Evolutionary conservation across 2,329 filamentous ascomycete species (phyloP), one percentile per base, ranked within the genome.

Genomic region (Penicillium sp.): DNA sequence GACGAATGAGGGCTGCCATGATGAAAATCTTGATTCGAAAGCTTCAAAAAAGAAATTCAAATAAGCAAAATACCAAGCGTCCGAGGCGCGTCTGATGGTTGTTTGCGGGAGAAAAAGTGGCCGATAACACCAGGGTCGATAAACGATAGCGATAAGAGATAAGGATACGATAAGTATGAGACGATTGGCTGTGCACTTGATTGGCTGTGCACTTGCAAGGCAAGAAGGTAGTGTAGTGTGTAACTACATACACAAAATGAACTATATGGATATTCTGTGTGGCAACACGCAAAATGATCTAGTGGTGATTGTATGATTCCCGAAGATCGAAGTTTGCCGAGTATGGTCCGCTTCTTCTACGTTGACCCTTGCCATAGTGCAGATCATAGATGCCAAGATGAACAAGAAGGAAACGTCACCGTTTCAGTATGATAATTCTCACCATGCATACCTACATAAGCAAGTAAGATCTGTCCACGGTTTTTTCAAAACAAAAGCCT

Each of bases 1-100:
- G 65, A 21, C 71, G 66, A 23, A 72, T 53, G 3, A 74, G 60
- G 12, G 66, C 61, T 8, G 70, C 64, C 71, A 72, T 73, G 12
- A 36, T 64, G 33, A 10, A 13, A 17, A 25, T 8, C n/a, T 41
- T 13, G 13, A n/a, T 38, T 19, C 21, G 5, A 17, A 17, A 33
- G 23, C 31, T 10, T n/a, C 13, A 23, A 53, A 33, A 27, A 19
- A 10, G 6, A 12, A 45, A 38, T 33, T 42, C 25, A 31, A 39
- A 31, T 33, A 23, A 29, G 31, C 23, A 38, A 51, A 44, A 17
- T n/a, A 43, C 35, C 19, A 44, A 43, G 38, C 12, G 17, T 31
- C 27, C 42, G 15, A 53, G 29, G 33, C 48, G 33, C 39, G 38
- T 51, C 27, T 12, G 21, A 27, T 12, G 33, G 10, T 35, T 33